Base-by-base conservation (phyloP, 225 moss, liverwort and hornwort genomes). In the Antitrichia curtipendula region DNA sequence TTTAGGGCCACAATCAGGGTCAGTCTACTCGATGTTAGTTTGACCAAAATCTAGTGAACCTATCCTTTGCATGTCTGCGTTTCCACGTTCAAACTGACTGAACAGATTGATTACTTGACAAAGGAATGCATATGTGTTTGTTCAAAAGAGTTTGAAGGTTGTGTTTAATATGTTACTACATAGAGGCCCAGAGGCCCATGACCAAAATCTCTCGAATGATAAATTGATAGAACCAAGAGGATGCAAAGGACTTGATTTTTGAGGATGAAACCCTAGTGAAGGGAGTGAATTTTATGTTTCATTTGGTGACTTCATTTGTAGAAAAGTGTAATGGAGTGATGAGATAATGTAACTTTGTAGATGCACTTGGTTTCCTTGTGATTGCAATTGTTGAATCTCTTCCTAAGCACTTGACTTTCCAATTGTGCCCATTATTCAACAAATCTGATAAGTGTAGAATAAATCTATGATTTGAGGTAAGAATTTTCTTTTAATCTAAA, bases 361-460 rank as follows among this genome's bases (percentile, higher is more conserved):
- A 16, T 71, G 9, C 45, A 17, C 17, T 1, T 16, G 6, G 28
- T 71, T 71, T 16, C 28, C 6, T 43, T 28, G 16, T 9, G 1
- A 45, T 10, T 45, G 28, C 2, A 28, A 17, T 9, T 28, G 9
- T 43, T 71, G 43, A 9, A 16, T 71, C 8, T 71, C 3, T 4
- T n/a, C 22, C 4, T 27, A 1, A 9, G 8, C 28, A 43, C 5
- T 25, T 0, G 2, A 5, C 0, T 3, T 70, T 43, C 16, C 5
- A 41, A 70, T 27, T 41, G 41, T 43, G 41, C 2, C 3, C 3
- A 38, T 2, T 22, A 38, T 68, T 7, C 40, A 38, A 40, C 5
- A 12, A n/a, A n/a, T n/a, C n/a, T n/a, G n/a, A n/a, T n/a, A n/a
- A n/a, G n/a, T n/a, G n/a, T n/a, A n/a, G n/a, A n/a, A n/a, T n/a